Evolutionary conservation across 345 rosid genomes (phyloP).

Genomic region (Atalantia buxifolia): DNA sequence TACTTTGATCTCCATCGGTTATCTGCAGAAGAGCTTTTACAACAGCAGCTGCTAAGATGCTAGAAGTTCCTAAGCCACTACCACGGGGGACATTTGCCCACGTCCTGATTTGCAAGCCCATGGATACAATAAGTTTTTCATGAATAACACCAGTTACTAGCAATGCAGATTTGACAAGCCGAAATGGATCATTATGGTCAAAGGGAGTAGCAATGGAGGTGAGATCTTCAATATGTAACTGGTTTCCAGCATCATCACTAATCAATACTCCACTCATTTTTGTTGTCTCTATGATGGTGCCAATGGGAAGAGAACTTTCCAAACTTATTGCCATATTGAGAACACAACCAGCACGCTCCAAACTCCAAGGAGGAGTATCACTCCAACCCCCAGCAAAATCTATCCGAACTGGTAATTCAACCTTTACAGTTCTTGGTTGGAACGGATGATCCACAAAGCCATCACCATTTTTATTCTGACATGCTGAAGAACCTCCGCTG

Average conservation of each 20-base stretch:
- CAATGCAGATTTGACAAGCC: slow-evolving; percentile 59
- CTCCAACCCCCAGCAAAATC: slow-evolving; percentile 99
- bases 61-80: slow-evolving; percentile 94
- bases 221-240: slow-evolving; percentile 45
- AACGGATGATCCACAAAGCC: slow-evolving; percentile 28
- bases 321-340: slow-evolving; percentile 85
- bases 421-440: slow-evolving; percentile 48
- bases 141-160: slow-evolving; percentile 70
- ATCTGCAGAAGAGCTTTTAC: slow-evolving; percentile 86
- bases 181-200: slow-evolving; percentile 48
- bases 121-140: slow-evolving; percentile 34
- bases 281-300: slow-evolving; percentile 73
- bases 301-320: slow-evolving; percentile 85
- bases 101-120: slow-evolving; percentile 66
- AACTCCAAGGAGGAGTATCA: slow-evolving; percentile 98
- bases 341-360: slow-evolving; percentile 95
- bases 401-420: slow-evolving; percentile 89
- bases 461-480: slow-evolving; percentile 25
- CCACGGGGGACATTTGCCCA: slow-evolving; percentile 98
- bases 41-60: slow-evolving; percentile 96
- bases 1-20: slow-evolving; percentile 66
- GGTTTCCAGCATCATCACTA: slow-evolving; percentile 69
- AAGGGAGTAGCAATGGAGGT: slow-evolving; percentile 63
- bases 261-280: slow-evolving; percentile 53
- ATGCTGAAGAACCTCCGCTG: slow-evolving; percentile 22